Percentiles rank a stretch among this genome's conserved stretches.
Evolutionary conservation across 495 filamentous ascomycete species (phyloP).

Genomic region (Cercophora sp.): DNA sequence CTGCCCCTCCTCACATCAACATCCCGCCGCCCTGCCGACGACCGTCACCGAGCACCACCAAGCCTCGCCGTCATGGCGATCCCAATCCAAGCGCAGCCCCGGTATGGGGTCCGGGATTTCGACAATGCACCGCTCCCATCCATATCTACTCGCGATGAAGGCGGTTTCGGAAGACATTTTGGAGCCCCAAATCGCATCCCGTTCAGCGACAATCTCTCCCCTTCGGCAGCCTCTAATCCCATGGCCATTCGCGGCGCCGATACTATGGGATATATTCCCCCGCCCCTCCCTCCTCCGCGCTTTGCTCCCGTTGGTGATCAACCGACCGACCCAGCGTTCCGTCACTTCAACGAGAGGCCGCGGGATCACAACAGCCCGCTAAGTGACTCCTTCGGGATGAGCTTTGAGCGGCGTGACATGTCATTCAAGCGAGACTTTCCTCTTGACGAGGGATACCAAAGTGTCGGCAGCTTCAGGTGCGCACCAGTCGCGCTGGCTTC

Average conservation of each 20-base stretch:
- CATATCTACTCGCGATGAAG: constrained; percentile 28
- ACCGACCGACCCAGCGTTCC: constrained; percentile 30
- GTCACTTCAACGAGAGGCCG: constrained; percentile 25
- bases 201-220: constrained; percentile 26
- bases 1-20: constrained; percentile 5
- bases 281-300: constrained; percentile 48
- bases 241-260: constrained; percentile 33
- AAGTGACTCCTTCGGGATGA: constrained; percentile 26
- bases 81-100: constrained; percentile 23
- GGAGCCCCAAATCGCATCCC: constrained; percentile 13
- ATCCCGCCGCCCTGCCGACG: background rate
- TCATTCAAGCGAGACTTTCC: constrained; percentile 26
- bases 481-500: constrained; percentile 14
- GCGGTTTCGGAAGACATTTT: constrained; percentile 16
- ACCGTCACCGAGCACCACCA: too few relatives aligned
- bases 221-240: constrained; percentile 28
- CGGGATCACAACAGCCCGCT: constrained; percentile 20
- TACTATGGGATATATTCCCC: constrained; percentile 33
- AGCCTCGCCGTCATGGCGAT: constrained; percentile 22
- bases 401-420: constrained; percentile 21
- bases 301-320: constrained; percentile 35
- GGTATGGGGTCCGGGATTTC: constrained; percentile 18
- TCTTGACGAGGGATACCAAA: constrained; percentile 54
- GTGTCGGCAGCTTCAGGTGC: constrained; percentile 41
- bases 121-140: constrained; percentile 23